Base-by-base conservation (phyloP, 441 rosid genomes). In the Pelargonium myrrhifolium region DNA sequence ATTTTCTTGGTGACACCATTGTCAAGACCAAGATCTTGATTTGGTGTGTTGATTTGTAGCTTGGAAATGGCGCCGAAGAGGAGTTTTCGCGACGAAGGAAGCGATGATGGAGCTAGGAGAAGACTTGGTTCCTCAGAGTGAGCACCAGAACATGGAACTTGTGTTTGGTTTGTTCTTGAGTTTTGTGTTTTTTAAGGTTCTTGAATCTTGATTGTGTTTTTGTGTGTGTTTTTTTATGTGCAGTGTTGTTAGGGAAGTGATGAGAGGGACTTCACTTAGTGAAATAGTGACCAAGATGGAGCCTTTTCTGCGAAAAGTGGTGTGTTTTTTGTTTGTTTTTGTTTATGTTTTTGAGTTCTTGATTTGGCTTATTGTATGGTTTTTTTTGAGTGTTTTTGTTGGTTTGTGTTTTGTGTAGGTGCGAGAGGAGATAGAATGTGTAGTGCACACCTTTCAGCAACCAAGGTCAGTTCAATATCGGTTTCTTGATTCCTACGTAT, bases 361-460 rank as follows among this genome's bases (percentile, higher is more conserved):
- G 31, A 18, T n/a, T 71, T 21, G 22, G 8, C 8, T 39, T 47
- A 17, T 8, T 35, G 37, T 24, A 56, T 6, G 18, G 10, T 68
- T 17, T 17, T 28, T n/a, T n/a, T n/a, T n/a, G 45, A 31, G 12
- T 35, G 20, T 1, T 10, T 21, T 21, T 60, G 31, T 60, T 9
- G 56, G 49, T 59, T 67, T 26, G 15, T 5, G 6, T 11, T 10
- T 21, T 3, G 56, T 21, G 53, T 71, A 90, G 97, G 76, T 89
- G 39, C 78, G 83, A 40, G 96, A 90, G 58, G 94, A 82, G 79
- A 42, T 83, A 43, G 87, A 75, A 70, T 67, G 18, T 4, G 76
- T 74, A 51, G 12, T 56, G 31, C 53, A 65, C 14, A 47, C 18
- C 55, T 15, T 47, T 47, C 55, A 28, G 59, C 65, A 67, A 14